These are phyloP conservation scores for Ogataea hybrid DNA, from an alignment of 1,139 yeast species.

Conservation along the genomic window DNA sequence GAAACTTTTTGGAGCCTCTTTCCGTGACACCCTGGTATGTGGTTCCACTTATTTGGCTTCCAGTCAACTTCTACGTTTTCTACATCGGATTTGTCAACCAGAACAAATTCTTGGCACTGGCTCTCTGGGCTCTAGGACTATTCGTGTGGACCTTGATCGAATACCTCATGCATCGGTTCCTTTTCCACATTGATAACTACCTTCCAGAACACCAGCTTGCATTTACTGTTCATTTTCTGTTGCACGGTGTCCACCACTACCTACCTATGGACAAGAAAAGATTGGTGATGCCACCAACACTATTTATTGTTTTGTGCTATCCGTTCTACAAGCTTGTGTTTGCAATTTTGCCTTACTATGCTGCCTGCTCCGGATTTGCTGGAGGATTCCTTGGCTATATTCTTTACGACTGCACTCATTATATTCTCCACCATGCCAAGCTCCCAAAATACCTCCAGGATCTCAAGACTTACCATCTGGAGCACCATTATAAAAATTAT, in stretches of 20 bases:
- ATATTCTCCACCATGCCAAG: constrained; percentile 80
- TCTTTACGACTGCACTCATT: constrained; percentile 86
- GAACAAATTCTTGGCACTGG: constrained; percentile 33
- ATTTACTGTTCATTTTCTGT: constrained; percentile 78
- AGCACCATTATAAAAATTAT: constrained; percentile 96
- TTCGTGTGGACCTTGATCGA: constrained; percentile 92
- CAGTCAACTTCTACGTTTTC: constrained; percentile 60
- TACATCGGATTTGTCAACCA: constrained; percentile 39
- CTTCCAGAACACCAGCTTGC: constrained; percentile 79
- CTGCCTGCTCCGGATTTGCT: constrained; percentile 74
- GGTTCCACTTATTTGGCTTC: constrained; percentile 87
- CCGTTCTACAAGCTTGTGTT: constrained; percentile 66
- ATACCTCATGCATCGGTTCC: constrained; percentile 81
- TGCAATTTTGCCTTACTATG: constrained; percentile 52
- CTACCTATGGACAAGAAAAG: constrained; percentile 95
- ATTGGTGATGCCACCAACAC: constrained; percentile 93
- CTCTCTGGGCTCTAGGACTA: constrained; percentile 59
- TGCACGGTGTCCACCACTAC: constrained; percentile 97
- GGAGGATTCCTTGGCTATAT: constrained; percentile 96
- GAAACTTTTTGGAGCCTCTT: constrained; percentile 70
- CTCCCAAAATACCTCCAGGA: constrained; percentile 76
- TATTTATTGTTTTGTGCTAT: constrained; percentile 55
- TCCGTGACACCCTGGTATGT: constrained; percentile 76
- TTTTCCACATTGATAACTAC: constrained; percentile 86
- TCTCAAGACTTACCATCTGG: constrained; percentile 86